A percentile compares a stretch with the other conserved stretches of the same genome.
Evolutionary conservation across 192 early-diverging fungal genomes (phyloP).

Genomic region (Allomyces macrogynus): DNA sequence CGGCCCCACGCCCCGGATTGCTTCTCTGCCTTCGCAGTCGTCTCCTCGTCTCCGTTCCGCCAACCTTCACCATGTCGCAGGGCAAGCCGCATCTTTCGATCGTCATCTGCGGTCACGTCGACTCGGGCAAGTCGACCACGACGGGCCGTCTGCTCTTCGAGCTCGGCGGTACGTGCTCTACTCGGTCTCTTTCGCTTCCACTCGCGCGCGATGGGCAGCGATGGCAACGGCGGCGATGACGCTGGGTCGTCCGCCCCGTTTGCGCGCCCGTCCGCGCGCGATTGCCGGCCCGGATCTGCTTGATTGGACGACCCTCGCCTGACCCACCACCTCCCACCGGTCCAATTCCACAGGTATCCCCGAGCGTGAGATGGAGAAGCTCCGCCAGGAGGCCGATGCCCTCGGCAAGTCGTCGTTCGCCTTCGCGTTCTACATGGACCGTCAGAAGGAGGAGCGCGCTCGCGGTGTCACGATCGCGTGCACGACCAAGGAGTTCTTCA

Average conservation of each 20-base stretch:
- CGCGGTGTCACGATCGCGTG: slow-evolving; percentile 99
- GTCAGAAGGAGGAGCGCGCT: slow-evolving; percentile 98
- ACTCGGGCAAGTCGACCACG: slow-evolving; percentile 99
- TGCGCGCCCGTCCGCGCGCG: too few relatives aligned
- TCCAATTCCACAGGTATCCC: slow-evolving; percentile 99
- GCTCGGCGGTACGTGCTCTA: slow-evolving; percentile 73
- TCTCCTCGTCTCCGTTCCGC: too few relatives aligned
- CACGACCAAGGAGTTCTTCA: slow-evolving; percentile 93
- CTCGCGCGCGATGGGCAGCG: too few relatives aligned
- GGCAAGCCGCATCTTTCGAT: slow-evolving; percentile 83
- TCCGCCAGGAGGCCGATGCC: slow-evolving; percentile 96
- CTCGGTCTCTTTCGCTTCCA: too few relatives aligned
- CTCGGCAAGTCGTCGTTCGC: slow-evolving; percentile 99
- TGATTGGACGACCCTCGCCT: too few relatives aligned
- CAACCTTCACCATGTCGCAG: slow-evolving; percentile 41
- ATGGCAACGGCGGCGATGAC: too few relatives aligned
- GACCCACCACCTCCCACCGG: slow-evolving; percentile 73
- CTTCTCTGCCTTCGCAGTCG: too few relatives aligned
- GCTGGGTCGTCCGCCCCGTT: slow-evolving; percentile 19
- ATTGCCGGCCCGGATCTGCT: too few relatives aligned
- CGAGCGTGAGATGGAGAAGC: slow-evolving; percentile 99
- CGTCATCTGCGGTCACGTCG: slow-evolving; percentile 98
- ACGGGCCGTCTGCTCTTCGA: slow-evolving; percentile 98
- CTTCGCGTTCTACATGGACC: slow-evolving; percentile 99
- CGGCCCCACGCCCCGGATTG: too few relatives aligned